Percentiles rank a stretch among this genome's conserved stretches.
phyloP scores from a whole-genome alignment of 306 rosid genomes.

The Cyamopsis tetragonoloba region DNA sequence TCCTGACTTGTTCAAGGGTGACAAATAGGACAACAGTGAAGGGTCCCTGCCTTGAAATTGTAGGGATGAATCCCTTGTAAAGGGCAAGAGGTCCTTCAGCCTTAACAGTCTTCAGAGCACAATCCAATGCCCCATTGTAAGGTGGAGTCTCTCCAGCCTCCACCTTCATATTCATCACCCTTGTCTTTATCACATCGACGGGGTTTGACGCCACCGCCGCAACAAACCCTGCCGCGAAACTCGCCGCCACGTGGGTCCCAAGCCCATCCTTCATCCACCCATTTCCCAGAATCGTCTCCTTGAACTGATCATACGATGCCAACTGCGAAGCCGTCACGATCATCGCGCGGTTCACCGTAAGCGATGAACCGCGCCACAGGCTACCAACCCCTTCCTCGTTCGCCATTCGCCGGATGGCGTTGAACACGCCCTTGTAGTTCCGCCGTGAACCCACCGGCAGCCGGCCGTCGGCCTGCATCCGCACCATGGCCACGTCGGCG shows the following conservation, averaged over 20 bases:
- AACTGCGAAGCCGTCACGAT: slow-evolving; percentile 88
- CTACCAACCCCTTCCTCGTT: slow-evolving; percentile 61
- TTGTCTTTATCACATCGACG: slow-evolving; percentile 84
- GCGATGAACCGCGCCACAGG: slow-evolving; percentile 87
- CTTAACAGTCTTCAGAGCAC: slow-evolving; percentile 65
- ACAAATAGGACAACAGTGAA: slow-evolving; percentile 83
- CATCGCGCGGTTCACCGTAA: slow-evolving; percentile 94
- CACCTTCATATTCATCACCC: slow-evolving; percentile 90
- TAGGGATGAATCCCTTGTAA: slow-evolving; percentile 81
- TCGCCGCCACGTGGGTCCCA: slow-evolving; percentile 76
- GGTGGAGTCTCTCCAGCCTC: slow-evolving; percentile 49
- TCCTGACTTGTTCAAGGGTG: slow-evolving; percentile 79
- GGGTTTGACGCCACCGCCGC: slow-evolving; percentile 90
- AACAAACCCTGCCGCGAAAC: slow-evolving; percentile 85
- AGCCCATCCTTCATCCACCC: slow-evolving; percentile 66
- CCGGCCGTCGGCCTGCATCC: slow-evolving; percentile 94
- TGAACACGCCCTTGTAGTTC: slow-evolving; percentile 64
- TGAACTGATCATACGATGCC: slow-evolving; percentile 75
- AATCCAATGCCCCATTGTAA: slow-evolving; percentile 70
- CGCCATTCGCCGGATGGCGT: slow-evolving; percentile 62
- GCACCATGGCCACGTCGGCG: slow-evolving; percentile 87
- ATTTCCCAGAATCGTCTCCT: slow-evolving; percentile 57
- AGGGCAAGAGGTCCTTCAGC: slow-evolving; percentile 83
- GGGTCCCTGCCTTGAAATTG: slow-evolving; percentile 84
- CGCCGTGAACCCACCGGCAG: slow-evolving; percentile 60